A percentile compares a stretch with the other conserved stretches of the same genome.
These are phyloP conservation scores for Porcisia deanei DNA, from an alignment of 208 protist species.

Conservation along the genomic window DNA sequence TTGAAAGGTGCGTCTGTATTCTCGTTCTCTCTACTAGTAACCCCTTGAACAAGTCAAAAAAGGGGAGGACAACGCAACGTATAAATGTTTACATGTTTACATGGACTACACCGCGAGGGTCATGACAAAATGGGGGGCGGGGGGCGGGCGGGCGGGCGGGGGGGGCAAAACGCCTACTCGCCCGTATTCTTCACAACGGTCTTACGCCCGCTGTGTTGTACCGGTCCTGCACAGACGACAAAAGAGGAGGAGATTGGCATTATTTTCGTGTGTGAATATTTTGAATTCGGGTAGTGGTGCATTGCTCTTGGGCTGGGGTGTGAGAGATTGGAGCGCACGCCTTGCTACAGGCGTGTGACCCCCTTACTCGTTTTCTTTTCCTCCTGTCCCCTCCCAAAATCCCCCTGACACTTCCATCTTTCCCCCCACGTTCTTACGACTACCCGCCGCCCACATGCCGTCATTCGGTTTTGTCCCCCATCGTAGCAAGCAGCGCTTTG, in stretches of 20 bases:
- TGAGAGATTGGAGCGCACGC: not conserved
- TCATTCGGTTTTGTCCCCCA: not conserved
- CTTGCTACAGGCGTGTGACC: not conserved
- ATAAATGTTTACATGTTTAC: not conserved
- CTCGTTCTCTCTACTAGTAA: not conserved
- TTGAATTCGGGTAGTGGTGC: not conserved
- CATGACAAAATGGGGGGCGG: no score
- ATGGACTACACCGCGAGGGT: not conserved
- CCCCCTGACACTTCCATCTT: not conserved
- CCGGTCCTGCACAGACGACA: not conserved
- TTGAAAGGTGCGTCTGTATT: not conserved
- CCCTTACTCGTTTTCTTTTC: not conserved
- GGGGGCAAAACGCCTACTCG: not conserved
- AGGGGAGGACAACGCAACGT: not conserved
- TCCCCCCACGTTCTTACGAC: not conserved
- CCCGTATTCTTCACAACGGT: not conserved
- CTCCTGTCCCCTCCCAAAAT: no score
- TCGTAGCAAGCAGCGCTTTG: not conserved
- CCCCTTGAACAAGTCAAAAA: not conserved
- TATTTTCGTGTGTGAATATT: not conserved
- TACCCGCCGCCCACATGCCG: not conserved
- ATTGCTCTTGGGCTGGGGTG: not conserved
- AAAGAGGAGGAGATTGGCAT: not conserved
- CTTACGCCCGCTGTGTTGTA: not conserved
- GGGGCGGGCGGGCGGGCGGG: no score